Evolutionary conservation across 78 protist species (phyloP).

Genomic region (Dictyostelium intermedium): DNA sequence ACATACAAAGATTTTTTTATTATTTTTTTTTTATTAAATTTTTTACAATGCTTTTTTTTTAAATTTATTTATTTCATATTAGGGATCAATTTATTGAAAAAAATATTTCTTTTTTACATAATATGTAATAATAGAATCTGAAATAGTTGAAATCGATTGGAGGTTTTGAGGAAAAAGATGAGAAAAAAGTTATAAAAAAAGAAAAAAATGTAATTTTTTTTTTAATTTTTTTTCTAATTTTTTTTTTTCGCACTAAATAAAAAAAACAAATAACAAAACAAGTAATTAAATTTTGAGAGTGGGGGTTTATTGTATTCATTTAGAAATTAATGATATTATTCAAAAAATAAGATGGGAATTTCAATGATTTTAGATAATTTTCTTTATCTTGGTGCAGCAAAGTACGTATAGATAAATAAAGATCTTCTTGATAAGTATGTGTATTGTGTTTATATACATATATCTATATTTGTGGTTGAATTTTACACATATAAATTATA

Average conservation of each 20-base stretch:
- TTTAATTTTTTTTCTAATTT: background rate
- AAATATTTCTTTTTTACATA: too few relatives aligned
- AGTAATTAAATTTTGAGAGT: too few relatives aligned
- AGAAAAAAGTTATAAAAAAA: background rate
- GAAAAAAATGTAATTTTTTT: background rate
- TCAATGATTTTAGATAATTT: constrained; percentile 31
- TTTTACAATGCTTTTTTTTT: too few relatives aligned
- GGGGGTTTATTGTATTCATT: background rate
- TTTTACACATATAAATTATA: too few relatives aligned
- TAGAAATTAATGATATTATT: background rate
- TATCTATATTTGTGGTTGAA: too few relatives aligned
- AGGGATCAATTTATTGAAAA: too few relatives aligned
- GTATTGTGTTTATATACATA: too few relatives aligned
- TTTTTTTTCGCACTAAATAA: background rate
- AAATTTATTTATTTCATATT: too few relatives aligned
- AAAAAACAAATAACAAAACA: too few relatives aligned
- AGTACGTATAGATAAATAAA: background rate
- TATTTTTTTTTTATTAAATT: background rate
- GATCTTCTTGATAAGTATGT: background rate
- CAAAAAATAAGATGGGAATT: background rate
- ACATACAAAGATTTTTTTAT: background rate
- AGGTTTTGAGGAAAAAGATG: background rate
- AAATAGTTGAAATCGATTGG: background rate
- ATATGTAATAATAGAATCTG: background rate
- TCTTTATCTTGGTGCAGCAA: constrained; percentile 54